Evolutionary conservation across 345 rosid species (phyloP), one percentile per base, ranked within the genome.

Genomic region (Clarkia xantiana): DNA sequence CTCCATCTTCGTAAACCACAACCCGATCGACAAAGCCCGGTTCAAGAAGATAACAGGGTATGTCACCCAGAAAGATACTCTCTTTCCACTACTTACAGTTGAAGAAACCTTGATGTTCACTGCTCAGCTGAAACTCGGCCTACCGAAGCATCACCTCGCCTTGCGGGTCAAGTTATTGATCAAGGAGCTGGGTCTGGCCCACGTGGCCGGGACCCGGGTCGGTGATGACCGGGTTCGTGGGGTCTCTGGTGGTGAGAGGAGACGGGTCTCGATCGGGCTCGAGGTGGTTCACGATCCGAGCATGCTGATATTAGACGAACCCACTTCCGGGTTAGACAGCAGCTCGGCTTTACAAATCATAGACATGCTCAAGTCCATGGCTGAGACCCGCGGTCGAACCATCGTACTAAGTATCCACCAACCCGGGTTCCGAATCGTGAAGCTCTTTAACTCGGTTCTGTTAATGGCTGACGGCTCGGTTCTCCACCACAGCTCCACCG

Each of bases 321-420:
- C 97, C 25, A 91, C 98, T 49, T 91, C 98, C 1, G 98, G 98
- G 9, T 88, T 91, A 47, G 98, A 91, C 47, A 86, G 96, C 61
- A 77, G 75, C 38, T 79, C 83, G 12, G 98, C 98, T 16, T 55
- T 83, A n/a, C 98, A 84, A 63, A 79, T 81, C 51, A 74, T 91
- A 7, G 82, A 73, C 45, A 78, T 86, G 98, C 83, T 91, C 20
- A 91, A 86, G 66, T 63, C 63, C 11, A 91, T 90, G 97, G 96
- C 96, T 0, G 97, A 83, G 60, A 79, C 73, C 39, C 64, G 74
- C 15, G 98, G 93, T 3, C 61, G 86, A 53, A 84, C 89, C 22
- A 71, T 91, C 29, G 63, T 84, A 19, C 51, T 91, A 14, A 91
- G 76, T 56, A 84, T 91, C 56, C 98, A 91, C 67, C 98, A 86